A percentile compares a stretch with the other conserved stretches of the same genome.
These are phyloP conservation scores for Glutinoglossum americanum DNA, from an alignment of 495 filamentous ascomycete species.

Conservation along the genomic window DNA sequence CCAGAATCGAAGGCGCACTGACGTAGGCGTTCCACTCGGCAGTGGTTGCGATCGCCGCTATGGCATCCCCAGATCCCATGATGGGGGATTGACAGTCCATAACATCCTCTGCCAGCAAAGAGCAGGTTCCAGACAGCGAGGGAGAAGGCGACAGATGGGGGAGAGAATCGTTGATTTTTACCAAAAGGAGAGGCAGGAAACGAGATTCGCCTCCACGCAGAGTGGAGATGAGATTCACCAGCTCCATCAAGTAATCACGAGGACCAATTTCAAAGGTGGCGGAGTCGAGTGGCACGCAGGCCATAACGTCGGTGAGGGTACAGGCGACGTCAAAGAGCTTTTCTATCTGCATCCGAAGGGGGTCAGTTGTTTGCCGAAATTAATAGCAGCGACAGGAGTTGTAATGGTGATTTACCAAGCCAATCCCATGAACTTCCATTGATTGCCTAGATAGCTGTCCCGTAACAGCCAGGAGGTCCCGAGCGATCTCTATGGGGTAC, in stretches of 20 bases:
- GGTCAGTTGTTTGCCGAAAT: slow-evolving; percentile 4
- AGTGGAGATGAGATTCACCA: slow-evolving; percentile 40
- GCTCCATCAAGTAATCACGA: slow-evolving; percentile 47
- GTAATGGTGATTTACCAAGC: slow-evolving; percentile 30
- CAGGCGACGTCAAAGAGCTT: slow-evolving; percentile 60
- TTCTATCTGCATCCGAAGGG: slow-evolving; percentile 28
- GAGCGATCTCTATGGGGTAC: slow-evolving; percentile 48
- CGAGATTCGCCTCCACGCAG: slow-evolving; percentile 49
- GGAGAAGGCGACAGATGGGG: background rate
- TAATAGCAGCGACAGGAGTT: background rate
- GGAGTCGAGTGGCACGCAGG: slow-evolving; percentile 35
- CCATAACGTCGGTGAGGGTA: slow-evolving; percentile 50
- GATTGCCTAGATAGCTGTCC: slow-evolving; percentile 38
- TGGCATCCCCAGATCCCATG: background rate
- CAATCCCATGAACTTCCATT: slow-evolving; percentile 54
- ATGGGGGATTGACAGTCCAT: background rate
- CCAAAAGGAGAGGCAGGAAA: slow-evolving; percentile 47
- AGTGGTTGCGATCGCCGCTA: background rate
- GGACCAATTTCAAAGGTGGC: slow-evolving; percentile 42
- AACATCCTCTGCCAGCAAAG: background rate
- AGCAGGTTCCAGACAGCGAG: background rate
- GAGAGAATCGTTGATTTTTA: slow-evolving; percentile 36
- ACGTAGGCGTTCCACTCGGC: background rate
- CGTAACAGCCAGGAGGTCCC: slow-evolving; percentile 43
- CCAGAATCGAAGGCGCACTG: background rate